A percentile compares a stretch with the other conserved stretches of the same genome.
These are phyloP conservation scores for Boletus rubescentipes DNA, from an alignment of 768 basidiomycete genomes.

Conservation along the genomic window DNA sequence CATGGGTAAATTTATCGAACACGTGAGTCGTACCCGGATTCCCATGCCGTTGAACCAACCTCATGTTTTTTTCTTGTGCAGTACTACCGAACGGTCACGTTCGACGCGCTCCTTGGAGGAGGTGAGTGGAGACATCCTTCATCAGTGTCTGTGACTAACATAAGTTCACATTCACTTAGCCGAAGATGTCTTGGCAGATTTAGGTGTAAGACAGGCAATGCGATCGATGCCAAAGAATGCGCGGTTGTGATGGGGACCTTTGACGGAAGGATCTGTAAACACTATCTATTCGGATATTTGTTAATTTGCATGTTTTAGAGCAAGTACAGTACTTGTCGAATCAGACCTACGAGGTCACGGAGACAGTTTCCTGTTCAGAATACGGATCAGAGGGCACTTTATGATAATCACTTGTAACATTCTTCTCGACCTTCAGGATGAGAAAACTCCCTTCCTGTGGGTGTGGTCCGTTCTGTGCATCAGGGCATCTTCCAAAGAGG, in stretches of 20 bases:
- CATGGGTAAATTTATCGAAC: conserved; percentile 60
- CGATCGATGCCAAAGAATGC: conserved; percentile 70
- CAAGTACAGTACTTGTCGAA: not conserved
- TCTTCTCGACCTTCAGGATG: too few species aligned
- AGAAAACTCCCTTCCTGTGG: too few species aligned
- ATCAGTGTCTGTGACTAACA: not conserved
- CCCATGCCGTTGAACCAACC: not conserved
- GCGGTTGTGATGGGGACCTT: conserved; percentile 43
- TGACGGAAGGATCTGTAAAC: not conserved
- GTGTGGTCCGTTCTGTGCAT: too few species aligned
- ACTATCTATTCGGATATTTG: not conserved
- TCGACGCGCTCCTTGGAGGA: conserved; percentile 62
- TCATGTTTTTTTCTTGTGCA: conserved; percentile 17
- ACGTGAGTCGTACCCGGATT: conserved; percentile 34
- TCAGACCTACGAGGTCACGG: not conserved
- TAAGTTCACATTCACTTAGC: conserved; percentile 35
- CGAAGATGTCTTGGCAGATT: conserved; percentile 73
- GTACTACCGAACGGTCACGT: conserved; percentile 33
- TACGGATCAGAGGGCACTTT: not conserved
- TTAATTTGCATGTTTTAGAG: not conserved
- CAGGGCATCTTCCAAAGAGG: too few species aligned
- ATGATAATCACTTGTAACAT: too few species aligned
- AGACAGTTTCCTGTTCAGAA: not conserved
- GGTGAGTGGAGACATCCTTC: conserved; percentile 31
- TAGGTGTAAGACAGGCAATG: conserved; percentile 81